These are phyloP conservation scores for Cryptosporidium xiaoi DNA, from an alignment of 169 alveolate genomes.

Conservation along the genomic window DNA sequence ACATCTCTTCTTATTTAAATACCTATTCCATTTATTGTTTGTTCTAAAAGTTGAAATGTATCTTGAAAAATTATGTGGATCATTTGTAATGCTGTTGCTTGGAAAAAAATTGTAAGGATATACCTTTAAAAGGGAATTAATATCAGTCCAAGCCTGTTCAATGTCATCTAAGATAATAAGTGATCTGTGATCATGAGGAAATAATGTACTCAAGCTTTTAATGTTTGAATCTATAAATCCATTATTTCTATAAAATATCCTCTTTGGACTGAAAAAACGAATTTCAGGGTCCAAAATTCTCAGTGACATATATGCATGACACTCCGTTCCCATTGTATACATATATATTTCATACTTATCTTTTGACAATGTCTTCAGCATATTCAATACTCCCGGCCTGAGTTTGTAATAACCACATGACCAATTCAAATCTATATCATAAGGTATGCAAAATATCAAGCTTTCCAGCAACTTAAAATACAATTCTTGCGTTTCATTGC, in stretches of 20 bases:
- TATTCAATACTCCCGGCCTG: constrained; percentile 87
- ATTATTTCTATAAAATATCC: constrained; percentile 66
- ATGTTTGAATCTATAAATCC: constrained; percentile 30
- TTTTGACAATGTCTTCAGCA: constrained; percentile 77
- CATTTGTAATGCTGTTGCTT: constrained; percentile 12
- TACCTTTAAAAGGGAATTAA: constrained; percentile 49
- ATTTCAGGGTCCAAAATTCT: constrained; percentile 82
- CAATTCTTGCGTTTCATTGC: neutral
- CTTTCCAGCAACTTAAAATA: constrained; percentile 40
- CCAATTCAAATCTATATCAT: constrained; percentile 7
- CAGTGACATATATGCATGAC: constrained; percentile 84
- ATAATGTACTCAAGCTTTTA: constrained; percentile 43
- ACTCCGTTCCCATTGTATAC: constrained; percentile 87
- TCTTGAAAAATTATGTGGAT: constrained; percentile 37
- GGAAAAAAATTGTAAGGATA: constrained; percentile 70
- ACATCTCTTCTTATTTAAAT: constrained; percentile 12
- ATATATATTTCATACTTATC: constrained; percentile 80
- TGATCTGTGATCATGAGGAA: constrained; percentile 72
- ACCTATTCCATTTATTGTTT: constrained; percentile 41
- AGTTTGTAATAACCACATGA: constrained; percentile 78
- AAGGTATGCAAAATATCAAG: constrained; percentile 63
- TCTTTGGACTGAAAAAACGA: constrained; percentile 58
- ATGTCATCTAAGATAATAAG: constrained; percentile 52
- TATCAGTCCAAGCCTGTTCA: constrained; percentile 69
- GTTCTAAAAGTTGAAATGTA: constrained; percentile 33